Conservation (phyloP, 169 alveolate species). For the Cystoisospora suis region DNA sequence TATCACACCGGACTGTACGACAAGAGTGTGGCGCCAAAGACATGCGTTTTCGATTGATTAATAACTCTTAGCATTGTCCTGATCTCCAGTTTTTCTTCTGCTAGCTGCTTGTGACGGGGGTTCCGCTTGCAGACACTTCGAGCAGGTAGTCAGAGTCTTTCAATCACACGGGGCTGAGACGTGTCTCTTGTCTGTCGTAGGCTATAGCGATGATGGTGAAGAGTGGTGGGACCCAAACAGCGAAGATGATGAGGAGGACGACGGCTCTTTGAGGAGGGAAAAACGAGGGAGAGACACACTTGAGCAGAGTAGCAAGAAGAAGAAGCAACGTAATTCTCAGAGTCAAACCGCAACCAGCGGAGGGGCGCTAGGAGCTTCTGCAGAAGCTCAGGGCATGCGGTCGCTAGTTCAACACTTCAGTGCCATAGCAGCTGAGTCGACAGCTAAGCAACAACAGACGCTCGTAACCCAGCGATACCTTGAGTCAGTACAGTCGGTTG, state of each 20-base stretch:
- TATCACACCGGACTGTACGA: too few species aligned
- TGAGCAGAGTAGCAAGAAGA: neutral
- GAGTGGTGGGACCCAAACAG: slow-evolving; percentile 61
- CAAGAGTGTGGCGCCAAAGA: too few species aligned
- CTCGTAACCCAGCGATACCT: slow-evolving; percentile 20
- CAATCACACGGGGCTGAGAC: too few species aligned
- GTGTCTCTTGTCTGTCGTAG: too few species aligned
- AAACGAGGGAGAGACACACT: neutral
- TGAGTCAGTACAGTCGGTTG: slow-evolving; percentile 4
- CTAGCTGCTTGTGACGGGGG: too few species aligned
- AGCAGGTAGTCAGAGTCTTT: too few species aligned
- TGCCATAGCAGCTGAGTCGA: slow-evolving; percentile 39
- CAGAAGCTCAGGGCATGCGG: slow-evolving; percentile 56
- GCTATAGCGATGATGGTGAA: slow-evolving; percentile 64
- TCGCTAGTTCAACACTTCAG: slow-evolving; percentile 53
- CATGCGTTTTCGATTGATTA: too few species aligned
- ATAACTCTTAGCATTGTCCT: too few species aligned
- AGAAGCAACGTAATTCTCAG: slow-evolving; percentile 2
- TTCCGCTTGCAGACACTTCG: too few species aligned
- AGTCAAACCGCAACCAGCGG: neutral
- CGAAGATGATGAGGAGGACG: slow-evolving; percentile 15
- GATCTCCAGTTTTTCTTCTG: too few species aligned
- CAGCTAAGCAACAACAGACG: slow-evolving; percentile 28
- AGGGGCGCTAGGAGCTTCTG: slow-evolving; percentile 23
- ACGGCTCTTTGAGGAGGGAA: neutral